Evolutionary conservation across 441 rosid genomes (phyloP), one percentile per base, ranked within the genome.

Genomic region (Eutrema salsugineum): DNA sequence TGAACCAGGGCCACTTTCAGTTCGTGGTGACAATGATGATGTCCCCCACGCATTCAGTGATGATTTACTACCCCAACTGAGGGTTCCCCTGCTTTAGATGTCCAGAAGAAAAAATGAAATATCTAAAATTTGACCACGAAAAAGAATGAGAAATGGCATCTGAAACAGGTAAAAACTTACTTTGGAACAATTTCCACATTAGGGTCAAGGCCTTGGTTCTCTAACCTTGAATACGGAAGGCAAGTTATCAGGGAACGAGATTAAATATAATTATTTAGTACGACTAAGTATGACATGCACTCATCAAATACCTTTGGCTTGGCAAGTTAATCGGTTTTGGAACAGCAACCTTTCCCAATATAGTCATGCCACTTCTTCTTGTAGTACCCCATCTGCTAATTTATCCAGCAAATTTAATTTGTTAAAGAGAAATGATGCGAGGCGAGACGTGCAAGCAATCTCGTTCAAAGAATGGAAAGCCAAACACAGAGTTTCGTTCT

Each of bases 301-400:
- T 49, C 54, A 56, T 63, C 51, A 68, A 56, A 70, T 87, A 93
- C 99, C 94, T 90, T 80, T 93, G 99, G 80, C 99, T 96, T 20
- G 99, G 99, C 76, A 96, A 81, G 78, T 96, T 96, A 68, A 96
- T 91, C 27, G 99, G 99, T 81, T 91, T 96, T 5, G 99, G 99
- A 80, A 94, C 98, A 66, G 91, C 85, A 63, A 96, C 93, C 80
- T 96, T 96, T 67, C 99, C 99, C 80, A 96, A 72, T 50, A 87
- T 86, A 63, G 91, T 90, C 99, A 93, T 90, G 68, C 93, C 90
- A 66, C 94, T 83, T 86, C 96, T 87, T 84, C 96, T 86, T 79
- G 86, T 71, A 80, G 97, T 68, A 77, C 88, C 84, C 97, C 95
- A 87, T 86, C 98, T 93, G 85, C 79, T 71, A 68, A 63, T 65